Percentiles rank a stretch among this genome's conserved stretches.
Conservation (phyloP, 192 early-diverging fungal genomes). For the Dimargaris xerosporica region DNA sequence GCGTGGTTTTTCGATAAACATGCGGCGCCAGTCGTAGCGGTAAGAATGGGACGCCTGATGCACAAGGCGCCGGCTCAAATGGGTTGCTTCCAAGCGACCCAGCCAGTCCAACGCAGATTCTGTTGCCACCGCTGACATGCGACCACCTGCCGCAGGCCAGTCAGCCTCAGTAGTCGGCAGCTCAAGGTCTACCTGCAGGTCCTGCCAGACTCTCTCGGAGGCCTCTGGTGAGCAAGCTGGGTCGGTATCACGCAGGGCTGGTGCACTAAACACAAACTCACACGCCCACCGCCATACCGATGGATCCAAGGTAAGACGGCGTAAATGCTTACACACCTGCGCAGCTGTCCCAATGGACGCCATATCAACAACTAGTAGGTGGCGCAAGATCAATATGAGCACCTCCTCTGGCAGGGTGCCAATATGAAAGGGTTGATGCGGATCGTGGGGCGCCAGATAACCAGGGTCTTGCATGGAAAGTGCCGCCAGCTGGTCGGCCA, state of each 20-base stretch:
- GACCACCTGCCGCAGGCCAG: no score
- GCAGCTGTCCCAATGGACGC: background rate
- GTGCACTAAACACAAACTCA: slow-evolving; percentile 2
- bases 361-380: background rate
- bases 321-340: slow-evolving; percentile 1
- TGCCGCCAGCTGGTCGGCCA: background rate
- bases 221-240: no score
- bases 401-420: background rate
- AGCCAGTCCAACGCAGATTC: background rate
- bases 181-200: background rate
- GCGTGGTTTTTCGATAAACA: slow-evolving; percentile 18
- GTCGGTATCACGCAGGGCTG: background rate
- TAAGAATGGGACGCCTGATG: slow-evolving; percentile 12
- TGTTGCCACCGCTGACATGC: background rate
- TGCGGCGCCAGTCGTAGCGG: slow-evolving; percentile 14
- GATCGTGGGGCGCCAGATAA: background rate
- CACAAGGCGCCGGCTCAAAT: background rate
- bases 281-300: slow-evolving; percentile 9
- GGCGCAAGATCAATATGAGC: slow-evolving; percentile 1
- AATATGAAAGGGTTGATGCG: background rate
- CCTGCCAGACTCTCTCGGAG: background rate
- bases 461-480: background rate
- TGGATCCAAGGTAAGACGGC: background rate
- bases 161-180: background rate
- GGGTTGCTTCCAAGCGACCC: background rate